These are phyloP conservation scores for Chrysoporthe deuterocubensis DNA, from an alignment of 2,329 filamentous ascomycete species.

Conservation along the genomic window DNA sequence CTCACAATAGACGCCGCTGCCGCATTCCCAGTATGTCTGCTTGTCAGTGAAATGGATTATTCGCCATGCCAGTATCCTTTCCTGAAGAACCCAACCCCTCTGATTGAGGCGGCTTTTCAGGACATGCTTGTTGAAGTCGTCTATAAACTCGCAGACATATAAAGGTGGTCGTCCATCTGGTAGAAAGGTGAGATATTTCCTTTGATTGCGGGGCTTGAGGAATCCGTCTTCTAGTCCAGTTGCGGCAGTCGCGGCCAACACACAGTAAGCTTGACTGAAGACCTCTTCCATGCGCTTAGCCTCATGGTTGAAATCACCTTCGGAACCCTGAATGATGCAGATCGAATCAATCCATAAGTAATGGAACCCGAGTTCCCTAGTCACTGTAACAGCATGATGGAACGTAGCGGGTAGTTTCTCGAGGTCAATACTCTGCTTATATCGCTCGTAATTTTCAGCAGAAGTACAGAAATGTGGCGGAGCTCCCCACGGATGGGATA, in stretches of 20 bases:
- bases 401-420: conserved; percentile 24
- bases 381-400: conserved; percentile 27
- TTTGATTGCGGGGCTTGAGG: conserved; percentile 24
- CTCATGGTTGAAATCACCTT: conserved; percentile 32
- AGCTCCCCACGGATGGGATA: conserved; percentile 36
- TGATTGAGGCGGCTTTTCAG: conserved; percentile 37
- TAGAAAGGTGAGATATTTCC: conserved; percentile 18
- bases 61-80: conserved; percentile 42
- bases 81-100: conserved; percentile 47
- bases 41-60: conserved; percentile 42
- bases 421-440: conserved; percentile 15
- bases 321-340: conserved; percentile 33
- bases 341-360: conserved; percentile 36
- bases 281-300: conserved; percentile 36
- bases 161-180: conserved; percentile 17
- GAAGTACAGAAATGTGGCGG: conserved; percentile 28
- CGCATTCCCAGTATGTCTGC: conserved; percentile 46
- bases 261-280: conserved; percentile 36
- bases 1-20: conserved; percentile 41
- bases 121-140: conserved; percentile 42
- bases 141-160: conserved; percentile 36
- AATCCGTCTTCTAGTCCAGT: conserved; percentile 31
- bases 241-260: conserved; percentile 33
- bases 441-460: conserved; percentile 4
- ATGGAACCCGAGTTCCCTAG: conserved; percentile 20